A percentile compares a stretch with the other conserved stretches of the same genome.
Evolutionary conservation across 768 basidiomycete genomes (phyloP).

Genomic region (Boletus patriciae): DNA sequence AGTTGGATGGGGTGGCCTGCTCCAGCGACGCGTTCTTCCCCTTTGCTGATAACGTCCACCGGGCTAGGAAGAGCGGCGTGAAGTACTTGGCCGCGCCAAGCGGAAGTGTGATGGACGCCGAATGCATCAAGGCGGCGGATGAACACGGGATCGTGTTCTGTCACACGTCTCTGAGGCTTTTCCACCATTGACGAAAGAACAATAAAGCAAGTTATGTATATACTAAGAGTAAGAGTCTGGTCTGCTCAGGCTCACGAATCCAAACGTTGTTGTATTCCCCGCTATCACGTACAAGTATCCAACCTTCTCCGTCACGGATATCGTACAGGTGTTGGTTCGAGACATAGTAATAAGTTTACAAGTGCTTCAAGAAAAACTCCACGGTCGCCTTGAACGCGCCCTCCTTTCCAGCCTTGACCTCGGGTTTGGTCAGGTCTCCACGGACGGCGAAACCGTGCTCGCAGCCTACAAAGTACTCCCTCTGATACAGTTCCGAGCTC

Average conservation of each 20-base stretch:
- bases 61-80: conserved; percentile 89
- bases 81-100: conserved; percentile 88
- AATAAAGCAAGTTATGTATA: conserved; percentile 1
- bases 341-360: conserved; percentile 13
- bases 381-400: conserved; percentile 51
- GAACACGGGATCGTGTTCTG: conserved; percentile 91
- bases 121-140: conserved; percentile 95
- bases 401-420: conserved; percentile 61
- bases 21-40: conserved; percentile 99
- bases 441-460: conserved; percentile 58
- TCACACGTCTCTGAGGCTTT: conserved; percentile 83
- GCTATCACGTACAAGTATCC: neutral
- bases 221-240: neutral
- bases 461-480: conserved; percentile 37
- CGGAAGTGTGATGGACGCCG: conserved; percentile 96
- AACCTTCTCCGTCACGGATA: neutral
- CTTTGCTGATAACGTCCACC: conserved; percentile 96
- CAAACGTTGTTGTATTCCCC: neutral
- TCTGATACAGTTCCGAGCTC: conserved; percentile 41
- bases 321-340: neutral
- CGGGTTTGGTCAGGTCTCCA: conserved; percentile 47
- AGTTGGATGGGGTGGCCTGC: conserved; percentile 86
- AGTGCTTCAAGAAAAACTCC: conserved; percentile 48
- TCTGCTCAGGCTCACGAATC: neutral
- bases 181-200: conserved; percentile 67